Conservation (phyloP, 1,284 basidiomycete species). For the Microbotryum saponariae region DNA sequence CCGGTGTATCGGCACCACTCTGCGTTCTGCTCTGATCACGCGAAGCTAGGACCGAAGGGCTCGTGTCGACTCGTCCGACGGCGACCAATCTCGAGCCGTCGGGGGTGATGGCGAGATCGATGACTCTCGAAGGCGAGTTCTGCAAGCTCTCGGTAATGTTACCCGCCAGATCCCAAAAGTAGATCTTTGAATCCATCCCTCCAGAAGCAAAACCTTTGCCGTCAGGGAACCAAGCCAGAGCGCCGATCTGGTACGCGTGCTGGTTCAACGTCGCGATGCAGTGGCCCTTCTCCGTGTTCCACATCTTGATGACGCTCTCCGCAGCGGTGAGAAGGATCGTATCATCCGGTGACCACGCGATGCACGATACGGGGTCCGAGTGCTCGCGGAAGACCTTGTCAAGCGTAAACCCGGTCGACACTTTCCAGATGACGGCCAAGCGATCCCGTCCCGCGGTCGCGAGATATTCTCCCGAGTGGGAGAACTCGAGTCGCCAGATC, state of each 20-base stretch:
- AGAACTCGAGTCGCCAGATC: slow-evolving; percentile 94
- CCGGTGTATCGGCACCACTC: slow-evolving; percentile 37
- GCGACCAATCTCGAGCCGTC: slow-evolving; percentile 75
- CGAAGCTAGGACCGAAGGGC: neutral
- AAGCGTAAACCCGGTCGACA: slow-evolving; percentile 56
- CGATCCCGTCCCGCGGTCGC: slow-evolving; percentile 84
- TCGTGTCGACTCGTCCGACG: slow-evolving; percentile 51
- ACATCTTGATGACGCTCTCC: slow-evolving; percentile 71
- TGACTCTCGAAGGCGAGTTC: slow-evolving; percentile 71
- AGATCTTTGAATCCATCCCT: slow-evolving; percentile 75
- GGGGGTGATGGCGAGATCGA: slow-evolving; percentile 78
- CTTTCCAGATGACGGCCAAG: slow-evolving; percentile 79
- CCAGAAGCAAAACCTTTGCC: slow-evolving; percentile 83
- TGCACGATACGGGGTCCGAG: slow-evolving; percentile 61
- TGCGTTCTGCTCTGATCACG: neutral
- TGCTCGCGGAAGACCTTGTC: slow-evolving; percentile 64
- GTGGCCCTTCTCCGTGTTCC: slow-evolving; percentile 66
- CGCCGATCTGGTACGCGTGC: slow-evolving; percentile 77
- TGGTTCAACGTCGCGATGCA: slow-evolving; percentile 57
- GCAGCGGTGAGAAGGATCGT: slow-evolving; percentile 68
- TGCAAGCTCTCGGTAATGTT: slow-evolving; percentile 61
- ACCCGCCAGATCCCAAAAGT: slow-evolving; percentile 61
- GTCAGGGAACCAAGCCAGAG: slow-evolving; percentile 80
- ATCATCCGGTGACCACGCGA: slow-evolving; percentile 87
- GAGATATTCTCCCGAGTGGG: slow-evolving; percentile 72